phyloP scores from a whole-genome alignment of 1,284 basidiomycete species.

The Malassezia brasiliensis region DNA sequence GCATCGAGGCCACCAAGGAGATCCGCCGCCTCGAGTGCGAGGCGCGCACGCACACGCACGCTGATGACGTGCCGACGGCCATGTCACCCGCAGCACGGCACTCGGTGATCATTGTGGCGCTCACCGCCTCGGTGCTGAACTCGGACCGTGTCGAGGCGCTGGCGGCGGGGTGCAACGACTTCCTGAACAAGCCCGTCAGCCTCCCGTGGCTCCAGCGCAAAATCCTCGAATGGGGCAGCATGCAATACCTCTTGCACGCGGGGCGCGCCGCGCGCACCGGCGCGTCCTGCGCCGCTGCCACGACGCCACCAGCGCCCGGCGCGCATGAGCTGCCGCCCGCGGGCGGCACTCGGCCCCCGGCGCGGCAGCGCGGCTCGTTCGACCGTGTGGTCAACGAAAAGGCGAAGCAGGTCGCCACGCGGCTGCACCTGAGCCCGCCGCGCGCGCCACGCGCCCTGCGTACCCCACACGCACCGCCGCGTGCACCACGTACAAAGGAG shows the following conservation, averaged over 20 bases:
- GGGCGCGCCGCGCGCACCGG: slow-evolving; percentile 8
- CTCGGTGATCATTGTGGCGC: slow-evolving; percentile 94
- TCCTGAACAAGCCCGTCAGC: slow-evolving; percentile 92
- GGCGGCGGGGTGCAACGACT: slow-evolving; percentile 97
- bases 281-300: not conserved
- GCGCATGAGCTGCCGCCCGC: too few relatives aligned
- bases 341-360: too few relatives aligned
- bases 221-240: slow-evolving; percentile 86
- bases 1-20: slow-evolving; percentile 91
- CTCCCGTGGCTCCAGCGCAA: slow-evolving; percentile 93
- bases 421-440: slow-evolving; percentile 3
- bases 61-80: slow-evolving; percentile 4
- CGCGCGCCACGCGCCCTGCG: not conserved
- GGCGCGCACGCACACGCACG: slow-evolving; percentile 21
- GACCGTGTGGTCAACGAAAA: not conserved
- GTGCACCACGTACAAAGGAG: too few relatives aligned
- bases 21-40: slow-evolving; percentile 74
- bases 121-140: slow-evolving; percentile 85
- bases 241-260: slow-evolving; percentile 48
- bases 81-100: slow-evolving; percentile 54
- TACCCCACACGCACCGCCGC: too few relatives aligned
- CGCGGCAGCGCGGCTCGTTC: not conserved
- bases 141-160: slow-evolving; percentile 89
- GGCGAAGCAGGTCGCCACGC: slow-evolving; percentile 3
- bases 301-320: not conserved